Conservation (phyloP, 2,329 filamentous ascomycete species). For the Macrophomina pseudophaseolina region DNA sequence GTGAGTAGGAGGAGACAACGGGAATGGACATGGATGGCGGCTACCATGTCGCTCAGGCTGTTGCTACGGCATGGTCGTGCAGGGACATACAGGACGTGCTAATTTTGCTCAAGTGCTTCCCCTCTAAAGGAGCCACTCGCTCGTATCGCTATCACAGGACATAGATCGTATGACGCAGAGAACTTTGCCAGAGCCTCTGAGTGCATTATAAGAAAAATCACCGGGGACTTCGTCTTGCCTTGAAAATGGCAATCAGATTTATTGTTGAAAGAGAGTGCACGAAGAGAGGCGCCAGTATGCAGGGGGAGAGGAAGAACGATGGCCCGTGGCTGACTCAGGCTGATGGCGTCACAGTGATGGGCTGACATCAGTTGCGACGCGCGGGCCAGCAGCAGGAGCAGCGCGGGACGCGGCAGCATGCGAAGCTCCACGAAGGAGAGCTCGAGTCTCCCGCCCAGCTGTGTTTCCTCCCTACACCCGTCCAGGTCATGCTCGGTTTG, state of each 20-base stretch:
- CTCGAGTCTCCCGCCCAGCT: background rate
- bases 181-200: no score
- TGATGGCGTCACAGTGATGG: conserved; percentile 21
- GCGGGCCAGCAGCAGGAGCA: conserved; percentile 13
- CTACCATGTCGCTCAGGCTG: no score
- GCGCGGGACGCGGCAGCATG: background rate
- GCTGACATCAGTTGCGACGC: conserved; percentile 14
- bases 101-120: no score
- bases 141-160: no score
- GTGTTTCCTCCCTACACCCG: background rate
- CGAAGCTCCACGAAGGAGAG: conserved; percentile 9
- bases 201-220: no score
- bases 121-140: no score
- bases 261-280: background rate
- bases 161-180: no score
- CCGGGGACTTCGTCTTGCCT: no score
- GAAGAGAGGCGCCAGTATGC: background rate
- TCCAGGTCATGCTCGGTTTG: conserved; percentile 18
- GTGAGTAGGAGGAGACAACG: no score
- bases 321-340: background rate
- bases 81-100: no score
- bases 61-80: no score
- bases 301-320: conserved; percentile 9
- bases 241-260: background rate
- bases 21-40: no score